These are phyloP conservation scores for Aureobasidium zeae DNA, from an alignment of 2,329 filamentous ascomycete species.

Conservation along the genomic window DNA sequence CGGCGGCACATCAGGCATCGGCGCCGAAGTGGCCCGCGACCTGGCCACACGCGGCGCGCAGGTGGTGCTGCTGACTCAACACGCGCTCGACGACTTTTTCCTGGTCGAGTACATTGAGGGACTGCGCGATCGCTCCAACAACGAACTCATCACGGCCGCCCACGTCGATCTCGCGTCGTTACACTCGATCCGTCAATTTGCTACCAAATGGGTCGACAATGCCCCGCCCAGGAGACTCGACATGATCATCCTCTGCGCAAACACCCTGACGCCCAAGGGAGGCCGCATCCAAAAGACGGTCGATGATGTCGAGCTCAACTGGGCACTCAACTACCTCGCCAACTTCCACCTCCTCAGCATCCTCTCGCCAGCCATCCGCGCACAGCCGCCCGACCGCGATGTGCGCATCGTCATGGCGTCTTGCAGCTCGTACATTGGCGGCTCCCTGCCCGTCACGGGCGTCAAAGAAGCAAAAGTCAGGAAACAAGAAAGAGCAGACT, in stretches of 20 bases:
- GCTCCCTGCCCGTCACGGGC: constrained; percentile 46
- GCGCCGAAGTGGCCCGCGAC: constrained; percentile 62
- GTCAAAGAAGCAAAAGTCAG: constrained; percentile 36
- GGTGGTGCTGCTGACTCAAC: constrained; percentile 77
- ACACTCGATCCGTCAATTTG: constrained; percentile 85
- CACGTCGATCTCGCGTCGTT: constrained; percentile 82
- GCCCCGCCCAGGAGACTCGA: constrained; percentile 79
- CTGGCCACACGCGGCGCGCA: constrained; percentile 80
- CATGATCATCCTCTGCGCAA: constrained; percentile 81
- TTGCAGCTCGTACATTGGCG: constrained; percentile 79
- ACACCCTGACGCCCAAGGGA: constrained; percentile 62
- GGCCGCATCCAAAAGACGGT: constrained; percentile 49
- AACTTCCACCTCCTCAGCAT: constrained; percentile 94
- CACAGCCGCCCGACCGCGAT: constrained; percentile 88
- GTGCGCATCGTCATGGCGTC: constrained; percentile 79
- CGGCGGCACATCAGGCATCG: constrained; percentile 86
- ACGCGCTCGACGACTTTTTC: constrained; percentile 74
- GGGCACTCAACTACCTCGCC: constrained; percentile 90
- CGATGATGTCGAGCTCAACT: constrained; percentile 79
- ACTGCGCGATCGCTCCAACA: constrained; percentile 63
- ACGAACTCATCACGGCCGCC: constrained; percentile 88
- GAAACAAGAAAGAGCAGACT: constrained; percentile 49
- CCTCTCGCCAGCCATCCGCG: constrained; percentile 77
- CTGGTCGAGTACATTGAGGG: constrained; percentile 89
- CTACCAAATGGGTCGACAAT: constrained; percentile 97